A percentile compares a stretch with the other conserved stretches of the same genome.
phyloP scores from a whole-genome alignment of 2,329 filamentous ascomycete genomes.

The Fusarium bulbicola region DNA sequence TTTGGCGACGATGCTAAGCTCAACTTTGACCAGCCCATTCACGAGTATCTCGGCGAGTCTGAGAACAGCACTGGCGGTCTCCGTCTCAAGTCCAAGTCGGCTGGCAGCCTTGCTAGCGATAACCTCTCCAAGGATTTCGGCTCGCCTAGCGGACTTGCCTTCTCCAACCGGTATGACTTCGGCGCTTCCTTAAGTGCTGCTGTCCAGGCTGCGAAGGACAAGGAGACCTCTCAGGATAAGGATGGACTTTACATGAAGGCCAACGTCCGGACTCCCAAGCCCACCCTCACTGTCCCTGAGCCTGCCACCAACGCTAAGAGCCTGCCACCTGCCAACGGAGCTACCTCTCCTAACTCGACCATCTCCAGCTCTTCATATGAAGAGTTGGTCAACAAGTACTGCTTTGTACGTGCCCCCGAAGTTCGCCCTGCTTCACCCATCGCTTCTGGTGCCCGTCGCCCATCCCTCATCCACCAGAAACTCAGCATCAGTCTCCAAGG shows the following conservation, averaged over 20 bases:
- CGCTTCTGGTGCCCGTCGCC: conserved; percentile 28
- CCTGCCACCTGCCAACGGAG: conserved; percentile 43
- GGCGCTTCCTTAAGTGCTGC: conserved; percentile 88
- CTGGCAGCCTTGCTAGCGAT: conserved; percentile 69
- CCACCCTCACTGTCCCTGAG: conserved; percentile 41
- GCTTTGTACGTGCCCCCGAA: conserved; percentile 88
- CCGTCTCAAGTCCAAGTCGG: conserved; percentile 76
- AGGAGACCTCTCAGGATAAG: conserved; percentile 67
- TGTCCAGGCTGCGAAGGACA: conserved; percentile 76
- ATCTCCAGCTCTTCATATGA: conserved; percentile 92
- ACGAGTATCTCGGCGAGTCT: conserved; percentile 71
- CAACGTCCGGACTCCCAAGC: conserved; percentile 47
- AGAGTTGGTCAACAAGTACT: conserved; percentile 98
- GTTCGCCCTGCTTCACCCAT: conserved; percentile 42
- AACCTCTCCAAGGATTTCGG: conserved; percentile 62
- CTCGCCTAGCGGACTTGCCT: conserved; percentile 74
- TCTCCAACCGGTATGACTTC: conserved; percentile 96
- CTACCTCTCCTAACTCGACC: conserved; percentile 62
- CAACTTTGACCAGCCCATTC: conserved; percentile 67
- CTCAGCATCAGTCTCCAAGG: conserved; percentile 14
- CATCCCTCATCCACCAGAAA: conserved; percentile 30
- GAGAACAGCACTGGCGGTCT: conserved; percentile 63
- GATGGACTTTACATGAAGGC: conserved; percentile 68
- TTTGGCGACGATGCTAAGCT: conserved; percentile 71
- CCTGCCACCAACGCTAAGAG: conserved; percentile 26